Evolutionary conservation across 2,329 filamentous ascomycete species (phyloP), one percentile per base, ranked within the genome.

Genomic region (Huntiella decipiens): DNA sequence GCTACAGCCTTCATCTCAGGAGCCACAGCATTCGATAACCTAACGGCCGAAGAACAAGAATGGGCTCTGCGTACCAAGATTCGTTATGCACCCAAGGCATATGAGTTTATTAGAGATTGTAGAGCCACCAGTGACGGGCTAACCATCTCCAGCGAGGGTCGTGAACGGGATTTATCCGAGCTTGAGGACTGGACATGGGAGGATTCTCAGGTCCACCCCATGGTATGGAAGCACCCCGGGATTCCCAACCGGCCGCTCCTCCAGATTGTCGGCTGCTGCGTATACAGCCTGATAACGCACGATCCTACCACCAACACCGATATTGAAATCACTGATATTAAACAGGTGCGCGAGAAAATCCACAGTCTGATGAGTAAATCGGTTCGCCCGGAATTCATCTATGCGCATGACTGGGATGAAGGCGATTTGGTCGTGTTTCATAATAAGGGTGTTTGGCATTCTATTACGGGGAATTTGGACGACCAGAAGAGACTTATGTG

Each of bases 401-500:
- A 59, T 47, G 55, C 57, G 1, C 55, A 58, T 50, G 46, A 49
- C 1, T 60, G 54, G 53, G 48, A 52, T 8, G 54, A 56, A 32
- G 57, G 56, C 10, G 56, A 57, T 44, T 43, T 58, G 6, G 56
- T 58, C 1, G 55, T 59, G 16, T 57, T 57, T 45, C 56, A 59
- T 47, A 60, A 60, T 46, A 51, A 55, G 32, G 57, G 57, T 1
- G 57, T 58, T 5, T 53, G 55, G 54, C 58, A 60, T 45, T 55
- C 51, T 34, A 58, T 60, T 39, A 57, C 57, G 5, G 57, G 58
- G 0, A 47, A 51, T 4, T 38, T 52, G 15, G 52, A 52, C 10
- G 45, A 46, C 5, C 37, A 47, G 11, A 54, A 55, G 48, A 53
- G 57, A 17, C 22, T 59, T 42, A 46, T 59, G 47, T 59, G 58